phyloP scores from a whole-genome alignment of 371 early-diverging fungal genomes.

The Mortierella sp. region DNA sequence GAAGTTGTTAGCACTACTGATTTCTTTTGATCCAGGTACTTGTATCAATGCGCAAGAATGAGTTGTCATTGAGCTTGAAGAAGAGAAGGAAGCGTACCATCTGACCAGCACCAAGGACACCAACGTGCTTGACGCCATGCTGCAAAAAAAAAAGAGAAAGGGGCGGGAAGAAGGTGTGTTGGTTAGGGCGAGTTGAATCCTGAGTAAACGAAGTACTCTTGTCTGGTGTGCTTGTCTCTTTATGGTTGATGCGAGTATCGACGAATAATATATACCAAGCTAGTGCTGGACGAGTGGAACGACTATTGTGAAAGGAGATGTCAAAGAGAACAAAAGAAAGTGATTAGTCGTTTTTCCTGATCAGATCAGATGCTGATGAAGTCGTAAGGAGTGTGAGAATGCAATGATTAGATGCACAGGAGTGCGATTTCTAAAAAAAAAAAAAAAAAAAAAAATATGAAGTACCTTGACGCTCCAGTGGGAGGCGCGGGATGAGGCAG shows the following conservation, averaged over 20 bases:
- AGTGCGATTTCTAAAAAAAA: background rate
- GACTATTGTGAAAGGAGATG: slow-evolving; percentile 20
- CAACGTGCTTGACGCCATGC: slow-evolving; percentile 70
- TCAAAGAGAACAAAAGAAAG: background rate
- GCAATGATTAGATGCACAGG: background rate
- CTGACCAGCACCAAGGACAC: slow-evolving; percentile 89
- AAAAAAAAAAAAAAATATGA: too few relatives aligned
- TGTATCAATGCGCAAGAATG: background rate
- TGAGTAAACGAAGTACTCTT: background rate
- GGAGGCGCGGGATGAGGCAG: slow-evolving; percentile 49
- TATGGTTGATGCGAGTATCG: background rate
- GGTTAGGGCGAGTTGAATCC: background rate
- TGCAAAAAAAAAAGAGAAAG: background rate
- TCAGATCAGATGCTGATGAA: background rate
- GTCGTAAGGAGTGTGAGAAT: background rate
- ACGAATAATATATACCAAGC: slow-evolving; percentile 25
- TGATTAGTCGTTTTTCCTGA: background rate
- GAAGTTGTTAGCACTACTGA: background rate
- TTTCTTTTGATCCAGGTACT: background rate
- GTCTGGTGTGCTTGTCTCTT: background rate
- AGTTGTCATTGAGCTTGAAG: background rate
- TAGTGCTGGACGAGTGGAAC: slow-evolving; percentile 41
- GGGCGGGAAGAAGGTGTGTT: background rate
- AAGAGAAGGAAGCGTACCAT: slow-evolving; percentile 65
- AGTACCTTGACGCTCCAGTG: slow-evolving; percentile 57